Evolutionary conservation across 768 basidiomycete genomes (phyloP).

Genomic region (Infundibulicybe gibba): DNA sequence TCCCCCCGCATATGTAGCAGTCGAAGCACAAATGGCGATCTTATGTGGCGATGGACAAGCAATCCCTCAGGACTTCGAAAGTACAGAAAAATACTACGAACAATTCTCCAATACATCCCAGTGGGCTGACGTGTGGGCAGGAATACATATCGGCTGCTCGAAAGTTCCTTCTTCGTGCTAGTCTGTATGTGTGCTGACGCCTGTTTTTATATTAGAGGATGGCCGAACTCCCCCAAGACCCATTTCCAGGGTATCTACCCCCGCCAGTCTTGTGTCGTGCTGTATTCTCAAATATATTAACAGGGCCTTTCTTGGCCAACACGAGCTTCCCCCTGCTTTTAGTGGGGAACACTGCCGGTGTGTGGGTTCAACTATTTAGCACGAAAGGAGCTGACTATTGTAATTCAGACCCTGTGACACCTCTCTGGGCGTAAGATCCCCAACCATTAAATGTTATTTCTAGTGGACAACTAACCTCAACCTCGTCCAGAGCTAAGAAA

Average conservation of each 20-base stretch:
- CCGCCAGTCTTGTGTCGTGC: background rate
- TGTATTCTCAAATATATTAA: background rate
- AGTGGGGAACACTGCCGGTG: conserved; percentile 19
- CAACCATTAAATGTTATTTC: background rate
- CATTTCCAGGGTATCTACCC: conserved; percentile 15
- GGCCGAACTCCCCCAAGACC: conserved; percentile 16
- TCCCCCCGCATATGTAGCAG: background rate
- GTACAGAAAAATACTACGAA: conserved; percentile 22
- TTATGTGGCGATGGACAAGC: conserved; percentile 31
- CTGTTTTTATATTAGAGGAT: conserved; percentile 12
- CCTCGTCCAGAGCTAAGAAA: conserved; percentile 30
- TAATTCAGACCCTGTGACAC: conserved; percentile 21
- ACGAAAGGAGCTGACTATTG: background rate
- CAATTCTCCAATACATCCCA: conserved; percentile 17
- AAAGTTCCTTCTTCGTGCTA: conserved; percentile 12
- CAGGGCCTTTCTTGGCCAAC: conserved; percentile 23
- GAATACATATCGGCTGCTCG: conserved; percentile 24
- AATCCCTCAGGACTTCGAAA: conserved; percentile 21
- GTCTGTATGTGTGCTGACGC: background rate
- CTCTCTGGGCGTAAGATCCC: conserved; percentile 17
- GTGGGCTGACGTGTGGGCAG: conserved; percentile 28
- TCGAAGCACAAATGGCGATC: conserved; percentile 19
- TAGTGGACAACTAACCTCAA: background rate
- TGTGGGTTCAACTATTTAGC: background rate
- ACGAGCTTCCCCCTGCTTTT: conserved; percentile 28